Percentiles rank a stretch among this genome's conserved stretches.
phyloP scores from a whole-genome alignment of 2,329 filamentous ascomycete genomes.

The Trichoderma lentiforme region DNA sequence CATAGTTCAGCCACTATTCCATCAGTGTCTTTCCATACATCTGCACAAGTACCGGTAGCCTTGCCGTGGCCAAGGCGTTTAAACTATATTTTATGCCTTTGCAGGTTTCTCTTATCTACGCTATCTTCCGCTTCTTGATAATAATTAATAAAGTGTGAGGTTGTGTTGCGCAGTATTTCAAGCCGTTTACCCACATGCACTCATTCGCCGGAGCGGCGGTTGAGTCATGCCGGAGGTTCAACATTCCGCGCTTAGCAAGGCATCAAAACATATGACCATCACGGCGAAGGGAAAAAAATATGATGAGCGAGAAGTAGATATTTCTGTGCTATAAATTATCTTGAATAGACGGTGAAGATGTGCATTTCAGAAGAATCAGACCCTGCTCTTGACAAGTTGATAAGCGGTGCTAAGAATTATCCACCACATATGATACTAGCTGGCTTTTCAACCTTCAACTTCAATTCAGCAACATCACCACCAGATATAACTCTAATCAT shows the following conservation, averaged over 20 bases:
- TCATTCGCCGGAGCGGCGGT: background rate
- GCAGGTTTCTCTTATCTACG: rapidly evolving
- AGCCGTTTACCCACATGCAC: background rate
- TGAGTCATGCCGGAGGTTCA: background rate
- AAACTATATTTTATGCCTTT: background rate
- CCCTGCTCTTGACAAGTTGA: background rate
- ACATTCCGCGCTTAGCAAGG: background rate
- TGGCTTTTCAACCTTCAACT: background rate
- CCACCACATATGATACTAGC: background rate
- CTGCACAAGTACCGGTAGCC: too few species aligned
- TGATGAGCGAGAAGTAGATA: rapidly evolving
- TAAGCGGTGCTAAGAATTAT: background rate
- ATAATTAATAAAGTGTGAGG: background rate
- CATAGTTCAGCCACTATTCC: too few species aligned
- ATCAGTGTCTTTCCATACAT: too few species aligned
- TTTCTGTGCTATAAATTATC: background rate
- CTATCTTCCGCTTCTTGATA: background rate
- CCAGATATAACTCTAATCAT: background rate
- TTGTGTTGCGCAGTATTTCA: background rate
- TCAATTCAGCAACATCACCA: background rate
- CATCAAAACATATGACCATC: background rate
- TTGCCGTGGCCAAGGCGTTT: background rate
- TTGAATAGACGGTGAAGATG: background rate
- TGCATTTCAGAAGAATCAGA: background rate
- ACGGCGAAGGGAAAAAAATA: background rate